These are phyloP conservation scores for Colletotrichum sansevieriae DNA, from an alignment of 2,329 filamentous ascomycete genomes.

Conservation along the genomic window DNA sequence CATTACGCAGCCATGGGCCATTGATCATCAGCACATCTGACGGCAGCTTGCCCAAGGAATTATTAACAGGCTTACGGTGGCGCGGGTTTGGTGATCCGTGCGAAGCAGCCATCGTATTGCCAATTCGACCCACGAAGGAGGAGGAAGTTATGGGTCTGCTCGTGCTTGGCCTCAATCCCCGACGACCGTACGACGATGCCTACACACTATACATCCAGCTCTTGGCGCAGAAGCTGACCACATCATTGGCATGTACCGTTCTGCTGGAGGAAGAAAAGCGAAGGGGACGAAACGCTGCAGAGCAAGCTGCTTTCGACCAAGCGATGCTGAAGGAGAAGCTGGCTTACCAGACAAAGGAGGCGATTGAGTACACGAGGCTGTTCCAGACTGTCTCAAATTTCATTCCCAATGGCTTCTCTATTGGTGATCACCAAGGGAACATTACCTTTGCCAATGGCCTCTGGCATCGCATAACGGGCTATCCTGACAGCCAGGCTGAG, in stretches of 20 bases:
- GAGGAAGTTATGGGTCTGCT: constrained; percentile 77
- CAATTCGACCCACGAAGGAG: constrained; percentile 75
- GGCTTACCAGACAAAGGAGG: constrained; percentile 65
- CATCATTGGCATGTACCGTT: constrained; percentile 77
- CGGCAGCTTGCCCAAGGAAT: constrained; percentile 67
- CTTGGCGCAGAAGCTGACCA: constrained; percentile 69
- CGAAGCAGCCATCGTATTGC: constrained; percentile 75
- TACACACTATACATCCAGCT: constrained; percentile 76
- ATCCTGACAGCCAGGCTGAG: constrained; percentile 51
- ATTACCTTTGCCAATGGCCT: constrained; percentile 80
- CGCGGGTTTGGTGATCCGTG: constrained; percentile 76
- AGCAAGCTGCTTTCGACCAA: constrained; percentile 75
- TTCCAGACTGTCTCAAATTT: constrained; percentile 80
- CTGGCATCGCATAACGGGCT: constrained; percentile 67
- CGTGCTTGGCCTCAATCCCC: constrained; percentile 77
- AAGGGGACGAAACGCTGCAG: constrained; percentile 64
- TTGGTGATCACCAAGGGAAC: constrained; percentile 73
- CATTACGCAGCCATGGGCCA: constrained; percentile 54
- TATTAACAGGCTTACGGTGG: constrained; percentile 71
- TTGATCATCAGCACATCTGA: constrained; percentile 58
- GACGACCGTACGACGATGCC: constrained; percentile 79
- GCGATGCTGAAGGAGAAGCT: constrained; percentile 76
- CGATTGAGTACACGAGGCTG: constrained; percentile 69
- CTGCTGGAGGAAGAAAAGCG: constrained; percentile 79
- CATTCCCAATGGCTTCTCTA: constrained; percentile 80